Evolutionary conservation across 306 rosid species (phyloP).

Genomic region (Senna siamea): DNA sequence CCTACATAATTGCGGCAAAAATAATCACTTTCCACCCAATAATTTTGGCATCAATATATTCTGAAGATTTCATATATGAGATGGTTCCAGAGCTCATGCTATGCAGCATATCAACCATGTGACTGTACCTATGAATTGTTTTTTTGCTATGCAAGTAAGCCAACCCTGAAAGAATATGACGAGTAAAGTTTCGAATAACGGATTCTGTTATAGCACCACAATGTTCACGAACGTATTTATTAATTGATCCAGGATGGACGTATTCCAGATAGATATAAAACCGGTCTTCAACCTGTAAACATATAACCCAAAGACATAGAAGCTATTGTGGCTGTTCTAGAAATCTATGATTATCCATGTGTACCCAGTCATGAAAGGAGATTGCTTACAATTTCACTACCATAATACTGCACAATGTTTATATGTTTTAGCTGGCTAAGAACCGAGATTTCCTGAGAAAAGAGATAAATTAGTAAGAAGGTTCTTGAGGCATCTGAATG

Average conservation of each 20-base stretch:
- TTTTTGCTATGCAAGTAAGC: conserved; percentile 91
- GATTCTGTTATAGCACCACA: conserved; percentile 94
- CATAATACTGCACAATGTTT: conserved; percentile 93
- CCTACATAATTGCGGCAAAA: conserved; percentile 46
- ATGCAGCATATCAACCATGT: conserved; percentile 26
- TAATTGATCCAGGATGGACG: conserved; percentile 93
- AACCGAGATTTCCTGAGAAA: conserved; percentile 83
- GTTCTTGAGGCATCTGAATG: conserved; percentile 23
- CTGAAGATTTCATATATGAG: conserved; percentile 25
- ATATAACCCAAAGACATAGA: conserved; percentile 29
- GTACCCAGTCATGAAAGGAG: conserved; percentile 36
- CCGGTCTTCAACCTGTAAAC: conserved; percentile 71
- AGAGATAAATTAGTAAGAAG: conserved; percentile 16
- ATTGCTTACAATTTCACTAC: conserved; percentile 87
- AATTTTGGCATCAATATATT: conserved; percentile 6
- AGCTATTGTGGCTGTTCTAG: conserved; percentile 11
- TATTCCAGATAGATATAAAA: conserved; percentile 91
- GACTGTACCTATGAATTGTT: conserved; percentile 83
- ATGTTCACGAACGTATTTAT: conserved; percentile 89
- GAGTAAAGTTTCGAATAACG: conserved; percentile 89
- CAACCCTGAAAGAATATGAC: conserved; percentile 92
- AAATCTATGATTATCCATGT: conserved; percentile 22
- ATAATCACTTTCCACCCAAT: conserved; percentile 8
- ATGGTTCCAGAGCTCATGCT: conserved; percentile 12
- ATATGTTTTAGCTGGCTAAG: conserved; percentile 90